A percentile compares a stretch with the other conserved stretches of the same genome.
Conservation (phyloP, 1,139 yeast genomes). For the Hemisphaericaspora xylofermentans region DNA sequence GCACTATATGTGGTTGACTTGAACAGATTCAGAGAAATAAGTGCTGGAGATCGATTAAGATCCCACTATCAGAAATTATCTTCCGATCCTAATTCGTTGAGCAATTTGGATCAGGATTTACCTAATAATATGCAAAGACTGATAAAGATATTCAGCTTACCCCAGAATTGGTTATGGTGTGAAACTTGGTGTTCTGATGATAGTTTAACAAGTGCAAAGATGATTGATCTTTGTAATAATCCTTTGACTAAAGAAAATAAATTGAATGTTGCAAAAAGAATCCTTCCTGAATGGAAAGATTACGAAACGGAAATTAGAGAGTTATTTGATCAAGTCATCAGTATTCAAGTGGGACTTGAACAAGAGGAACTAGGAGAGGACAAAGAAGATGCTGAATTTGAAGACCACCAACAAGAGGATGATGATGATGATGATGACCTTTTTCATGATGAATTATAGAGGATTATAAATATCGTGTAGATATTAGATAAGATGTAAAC, state of each 20-base stretch:
- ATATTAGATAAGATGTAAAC: too few species aligned
- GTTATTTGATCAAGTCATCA: conserved; percentile 7
- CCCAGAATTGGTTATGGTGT: conserved; percentile 90
- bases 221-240: conserved; percentile 81
- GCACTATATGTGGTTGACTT: conserved; percentile 84
- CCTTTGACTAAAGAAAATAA: conserved; percentile 80
- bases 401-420: neutral
- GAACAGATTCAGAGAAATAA: conserved; percentile 55
- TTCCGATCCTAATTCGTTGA: conserved; percentile 72
- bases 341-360: neutral
- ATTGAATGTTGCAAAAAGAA: conserved; percentile 68
- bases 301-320: conserved; percentile 54
- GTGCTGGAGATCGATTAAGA: conserved; percentile 78
- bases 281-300: conserved; percentile 72
- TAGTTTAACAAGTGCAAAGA: conserved; percentile 59
- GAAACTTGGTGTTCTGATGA: conserved; percentile 90
- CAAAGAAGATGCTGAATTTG: neutral
- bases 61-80: conserved; percentile 85
- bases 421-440: conserved; percentile 7
- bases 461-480: too few species aligned
- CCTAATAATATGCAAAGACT: conserved; percentile 78
- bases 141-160: conserved; percentile 68
- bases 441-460: conserved; percentile 12
- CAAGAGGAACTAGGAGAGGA: conserved; percentile 4
- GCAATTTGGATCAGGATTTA: conserved; percentile 87